Percentiles rank a stretch among this genome's conserved stretches.
Evolutionary conservation across 345 rosid genomes (phyloP).

Genomic region (Boechera divaricarpa): DNA sequence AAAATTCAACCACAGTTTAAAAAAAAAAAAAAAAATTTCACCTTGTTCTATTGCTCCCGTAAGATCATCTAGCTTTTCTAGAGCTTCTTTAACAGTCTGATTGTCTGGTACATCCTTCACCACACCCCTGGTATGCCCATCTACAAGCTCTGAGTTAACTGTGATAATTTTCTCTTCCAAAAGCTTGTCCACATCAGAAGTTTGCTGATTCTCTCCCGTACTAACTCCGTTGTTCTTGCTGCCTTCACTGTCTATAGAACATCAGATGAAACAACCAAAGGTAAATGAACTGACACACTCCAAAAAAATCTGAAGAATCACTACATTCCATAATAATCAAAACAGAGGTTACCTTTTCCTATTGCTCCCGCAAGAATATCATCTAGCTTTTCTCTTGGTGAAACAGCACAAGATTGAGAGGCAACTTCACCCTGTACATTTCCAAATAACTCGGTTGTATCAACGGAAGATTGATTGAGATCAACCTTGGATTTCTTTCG

Average conservation of each 20-base stretch:
- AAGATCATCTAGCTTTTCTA: conserved; percentile 23
- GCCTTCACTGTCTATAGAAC: conserved; percentile 39
- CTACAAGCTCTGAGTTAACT: conserved; percentile 8
- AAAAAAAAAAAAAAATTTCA: background rate
- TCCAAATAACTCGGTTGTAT: background rate
- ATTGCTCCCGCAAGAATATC: conserved; percentile 38
- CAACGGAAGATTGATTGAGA: conserved; percentile 37
- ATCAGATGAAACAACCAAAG: conserved; percentile 29
- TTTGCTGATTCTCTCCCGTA: conserved; percentile 17
- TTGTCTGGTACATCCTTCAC: conserved; percentile 1
- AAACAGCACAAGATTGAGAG: conserved; percentile 38
- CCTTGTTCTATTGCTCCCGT: conserved; percentile 2
- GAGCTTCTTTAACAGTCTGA: background rate
- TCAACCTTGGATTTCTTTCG: conserved; percentile 41
- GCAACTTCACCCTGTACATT: background rate
- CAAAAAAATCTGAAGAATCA: background rate
- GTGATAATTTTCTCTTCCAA: background rate
- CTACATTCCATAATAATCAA: background rate
- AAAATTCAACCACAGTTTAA: background rate
- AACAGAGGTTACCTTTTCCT: conserved; percentile 15
- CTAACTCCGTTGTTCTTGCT: conserved; percentile 10
- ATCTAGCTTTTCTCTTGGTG: conserved; percentile 39
- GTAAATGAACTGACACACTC: conserved; percentile 7
- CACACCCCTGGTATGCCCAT: background rate
- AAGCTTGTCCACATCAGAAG: background rate